A percentile compares a stretch with the other conserved stretches of the same genome.
Evolutionary conservation across 75 land plant genomes (phyloP).

Genomic region (Chamaecyparis obtusa): DNA sequence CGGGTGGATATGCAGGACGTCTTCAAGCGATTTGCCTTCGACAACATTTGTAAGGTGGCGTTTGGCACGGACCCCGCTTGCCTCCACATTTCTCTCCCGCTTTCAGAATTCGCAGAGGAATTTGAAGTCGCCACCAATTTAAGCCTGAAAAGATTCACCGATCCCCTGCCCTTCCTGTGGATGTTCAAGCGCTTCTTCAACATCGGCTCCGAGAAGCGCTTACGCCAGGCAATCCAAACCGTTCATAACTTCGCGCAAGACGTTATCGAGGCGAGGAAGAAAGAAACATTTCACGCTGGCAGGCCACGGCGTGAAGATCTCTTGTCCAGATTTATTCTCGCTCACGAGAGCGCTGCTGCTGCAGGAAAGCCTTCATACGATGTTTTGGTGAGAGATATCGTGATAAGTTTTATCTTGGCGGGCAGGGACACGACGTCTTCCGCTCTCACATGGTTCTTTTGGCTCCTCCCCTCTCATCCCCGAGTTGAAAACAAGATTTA

Average conservation of each 20-base stretch:
- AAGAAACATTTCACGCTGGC: slow-evolving; percentile 16
- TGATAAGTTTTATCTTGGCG: slow-evolving; percentile 59
- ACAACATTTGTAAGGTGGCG: slow-evolving; percentile 16
- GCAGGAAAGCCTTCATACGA: slow-evolving; percentile 21
- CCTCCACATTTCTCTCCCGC: background rate
- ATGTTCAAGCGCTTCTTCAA: slow-evolving; percentile 29
- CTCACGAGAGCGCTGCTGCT: background rate
- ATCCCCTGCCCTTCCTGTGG: slow-evolving; percentile 28
- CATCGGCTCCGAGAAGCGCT: slow-evolving; percentile 43
- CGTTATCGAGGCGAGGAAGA: slow-evolving; percentile 24
- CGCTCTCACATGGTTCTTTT: slow-evolving; percentile 48
- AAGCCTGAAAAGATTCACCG: slow-evolving; percentile 17
- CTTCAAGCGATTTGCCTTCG: slow-evolving; percentile 18
- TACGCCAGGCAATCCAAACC: slow-evolving; percentile 27
- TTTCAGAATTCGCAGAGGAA: slow-evolving; percentile 15
- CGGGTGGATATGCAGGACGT: slow-evolving; percentile 24
- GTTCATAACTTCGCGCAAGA: slow-evolving; percentile 28
- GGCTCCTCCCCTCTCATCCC: slow-evolving; percentile 37
- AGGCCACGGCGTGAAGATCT: slow-evolving; percentile 31
- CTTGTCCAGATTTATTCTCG: slow-evolving; percentile 25
- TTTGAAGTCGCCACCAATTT: slow-evolving; percentile 45
- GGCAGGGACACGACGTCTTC: slow-evolving; percentile 60
- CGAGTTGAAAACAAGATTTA: slow-evolving; percentile 20
- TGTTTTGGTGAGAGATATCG: slow-evolving; percentile 44
- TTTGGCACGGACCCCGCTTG: slow-evolving; percentile 18